These are phyloP conservation scores for Pezizomycotina sp. DNA, from an alignment of 2,329 filamentous ascomycete species.

Conservation along the genomic window DNA sequence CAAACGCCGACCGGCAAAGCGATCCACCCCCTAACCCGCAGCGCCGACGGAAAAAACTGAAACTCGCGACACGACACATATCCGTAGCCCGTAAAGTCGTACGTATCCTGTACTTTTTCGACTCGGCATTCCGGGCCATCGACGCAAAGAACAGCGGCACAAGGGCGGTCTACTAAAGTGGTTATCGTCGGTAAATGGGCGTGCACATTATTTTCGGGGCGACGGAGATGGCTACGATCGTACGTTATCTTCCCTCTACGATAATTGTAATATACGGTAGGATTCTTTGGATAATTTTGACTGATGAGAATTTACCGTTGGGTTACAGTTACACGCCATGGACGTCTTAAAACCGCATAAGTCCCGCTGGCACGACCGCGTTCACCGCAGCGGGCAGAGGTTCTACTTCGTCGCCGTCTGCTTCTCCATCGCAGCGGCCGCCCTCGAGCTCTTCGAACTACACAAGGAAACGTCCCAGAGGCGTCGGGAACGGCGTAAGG, in stretches of 20 bases:
- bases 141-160: conserved; percentile 11
- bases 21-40: conserved; percentile 4
- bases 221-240: conserved; percentile 15
- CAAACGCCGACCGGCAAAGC: conserved; percentile 6
- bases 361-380: conserved; percentile 10
- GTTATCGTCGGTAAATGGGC: conserved; percentile 19
- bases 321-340: conserved; percentile 12
- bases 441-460: conserved; percentile 15
- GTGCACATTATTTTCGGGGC: conserved; percentile 15
- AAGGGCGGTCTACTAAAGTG: conserved; percentile 15
- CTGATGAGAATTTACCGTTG: neutral
- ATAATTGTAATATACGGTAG: too few species aligned
- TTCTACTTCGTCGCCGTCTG: conserved; percentile 16
- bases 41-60: conserved; percentile 7
- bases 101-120: conserved; percentile 16
- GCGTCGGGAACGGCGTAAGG: conserved; percentile 6
- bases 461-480: too few species aligned
- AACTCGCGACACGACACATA: conserved; percentile 10
- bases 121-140: conserved; percentile 13
- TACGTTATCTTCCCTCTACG: conserved; percentile 3
- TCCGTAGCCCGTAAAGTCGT: conserved; percentile 15
- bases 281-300: neutral
- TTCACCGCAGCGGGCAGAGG: conserved; percentile 10
- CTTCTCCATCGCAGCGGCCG: conserved; percentile 16
- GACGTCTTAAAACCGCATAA: conserved; percentile 10